Conservation (phyloP, 371 early-diverging fungal species). For the Apophysomyces variabilis region DNA sequence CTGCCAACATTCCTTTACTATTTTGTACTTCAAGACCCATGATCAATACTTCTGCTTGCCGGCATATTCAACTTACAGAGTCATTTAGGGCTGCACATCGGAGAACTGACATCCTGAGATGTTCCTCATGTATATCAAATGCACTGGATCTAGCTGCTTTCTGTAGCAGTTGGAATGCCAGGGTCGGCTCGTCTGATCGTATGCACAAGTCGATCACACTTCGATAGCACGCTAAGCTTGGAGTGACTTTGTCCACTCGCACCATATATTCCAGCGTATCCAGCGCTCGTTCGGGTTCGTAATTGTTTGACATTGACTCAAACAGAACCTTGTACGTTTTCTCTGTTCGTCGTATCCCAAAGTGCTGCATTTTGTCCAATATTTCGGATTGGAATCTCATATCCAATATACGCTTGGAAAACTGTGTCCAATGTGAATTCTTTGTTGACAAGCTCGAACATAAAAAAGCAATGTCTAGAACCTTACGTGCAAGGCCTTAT, state of each 20-base stretch:
- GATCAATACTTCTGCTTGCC: background rate
- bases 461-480: background rate
- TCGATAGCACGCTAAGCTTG: constrained; percentile 22
- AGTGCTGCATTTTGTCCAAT: constrained; percentile 30
- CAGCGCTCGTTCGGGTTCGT: constrained; percentile 44
- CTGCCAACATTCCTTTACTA: constrained; percentile 48
- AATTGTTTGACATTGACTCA: constrained; percentile 35
- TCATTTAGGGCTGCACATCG: constrained; percentile 51
- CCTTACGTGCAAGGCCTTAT: constrained; percentile 40
- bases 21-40: constrained; percentile 39
- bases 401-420: constrained; percentile 30
- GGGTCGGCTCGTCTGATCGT: constrained; percentile 18
- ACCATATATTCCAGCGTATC: constrained; percentile 47
- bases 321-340: constrained; percentile 31
- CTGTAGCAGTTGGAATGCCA: constrained; percentile 45
- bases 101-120: constrained; percentile 40
- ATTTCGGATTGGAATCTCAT: constrained; percentile 28
- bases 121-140: constrained; percentile 29
- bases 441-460: background rate
- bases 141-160: constrained; percentile 41
- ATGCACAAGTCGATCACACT: constrained; percentile 28
- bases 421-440: constrained; percentile 14
- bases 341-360: constrained; percentile 16
- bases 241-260: constrained; percentile 1
- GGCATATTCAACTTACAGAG: constrained; percentile 37